Evolutionary conservation across 2,329 filamentous ascomycete genomes (phyloP), one percentile per base, ranked within the genome.

Genomic region (Elsinoe batatas): DNA sequence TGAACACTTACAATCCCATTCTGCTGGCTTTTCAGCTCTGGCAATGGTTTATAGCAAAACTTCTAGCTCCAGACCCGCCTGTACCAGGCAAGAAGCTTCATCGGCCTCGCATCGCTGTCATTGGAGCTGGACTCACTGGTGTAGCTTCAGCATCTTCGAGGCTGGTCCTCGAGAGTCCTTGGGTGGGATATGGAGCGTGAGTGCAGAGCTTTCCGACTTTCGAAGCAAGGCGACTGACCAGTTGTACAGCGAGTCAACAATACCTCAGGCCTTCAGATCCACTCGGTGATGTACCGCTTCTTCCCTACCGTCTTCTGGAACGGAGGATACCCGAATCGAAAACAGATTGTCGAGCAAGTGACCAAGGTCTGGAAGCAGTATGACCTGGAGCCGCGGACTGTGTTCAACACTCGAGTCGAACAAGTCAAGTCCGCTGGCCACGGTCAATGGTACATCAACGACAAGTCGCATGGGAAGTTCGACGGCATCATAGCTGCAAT

Each of bases 221-320:
- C 17, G 5, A 40, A 17, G 42, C 11, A 11, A 26, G 12, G 12
- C 30, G 22, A 37, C 49, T 60, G 56, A 60, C 46, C 44, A 15
- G 40, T 2, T 1, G 4, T 22, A 20, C 57, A 88, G 82, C 79
- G 79, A 68, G 87, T 93, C 38, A 91, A 93, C 72, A 87, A 86
- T 53, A 91, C 87, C 0, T 91, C 87, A 0, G 82, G 86, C 13
- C 77, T 94, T 0, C 88, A 93, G 64, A 91, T 94, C 18, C 87
- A 94, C 67, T 88, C 83, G 17, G 69, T 91, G 57, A 93, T 93
- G 88, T 94, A 91, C 68, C 81, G 88, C 18, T 95, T 94, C 67
- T 87, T 91, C 61, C 89, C 89, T 0, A 86, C 85, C 0, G 81
- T 94, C 1, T 76, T 79, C 58, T 94, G 87, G 82, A 74, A 79